phyloP scores from a whole-genome alignment of 2,329 filamentous ascomycete genomes.

The Colletotrichum plurivorum region DNA sequence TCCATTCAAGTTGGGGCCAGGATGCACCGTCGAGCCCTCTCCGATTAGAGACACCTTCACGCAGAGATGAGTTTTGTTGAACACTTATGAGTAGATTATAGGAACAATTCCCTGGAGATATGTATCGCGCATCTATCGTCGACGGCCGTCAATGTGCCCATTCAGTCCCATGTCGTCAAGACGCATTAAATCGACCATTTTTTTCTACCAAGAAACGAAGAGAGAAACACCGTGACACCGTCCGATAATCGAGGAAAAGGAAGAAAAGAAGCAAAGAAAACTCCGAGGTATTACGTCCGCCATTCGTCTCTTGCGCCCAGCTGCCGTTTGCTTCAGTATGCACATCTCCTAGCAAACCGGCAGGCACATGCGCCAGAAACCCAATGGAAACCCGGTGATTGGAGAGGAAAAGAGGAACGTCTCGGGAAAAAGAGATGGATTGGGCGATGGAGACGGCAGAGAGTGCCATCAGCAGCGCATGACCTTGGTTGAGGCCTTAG shows the following conservation, averaged over 20 bases:
- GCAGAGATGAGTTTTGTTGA: neutral
- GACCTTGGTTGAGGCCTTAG: constrained; percentile 23
- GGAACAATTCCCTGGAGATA: constrained; percentile 13
- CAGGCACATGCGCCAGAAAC: constrained; percentile 12
- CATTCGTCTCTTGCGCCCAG: constrained; percentile 3
- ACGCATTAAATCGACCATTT: constrained; percentile 23
- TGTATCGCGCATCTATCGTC: constrained; percentile 29
- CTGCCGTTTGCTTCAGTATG: constrained; percentile 19
- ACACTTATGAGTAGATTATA: constrained; percentile 8
- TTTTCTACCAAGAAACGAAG: constrained; percentile 32
- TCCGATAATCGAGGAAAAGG: constrained; percentile 17
- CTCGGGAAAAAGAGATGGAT: neutral
- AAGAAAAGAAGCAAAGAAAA: neutral
- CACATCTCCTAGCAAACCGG: constrained; percentile 20
- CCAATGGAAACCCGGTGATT: constrained; percentile 11
- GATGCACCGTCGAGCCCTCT: too few species aligned
- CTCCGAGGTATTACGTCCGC: constrained; percentile 27
- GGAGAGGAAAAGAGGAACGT: neutral
- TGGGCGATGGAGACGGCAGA: neutral
- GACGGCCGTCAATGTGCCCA: constrained; percentile 22
- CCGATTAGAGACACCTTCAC: neutral
- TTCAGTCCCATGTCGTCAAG: constrained; percentile 21
- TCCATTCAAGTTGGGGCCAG: too few species aligned
- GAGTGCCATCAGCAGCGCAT: constrained; percentile 19
- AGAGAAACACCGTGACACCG: constrained; percentile 20